Evolutionary conservation across 352 stramenopile genomes (phyloP), one percentile per base, ranked within the genome.

Genomic region (Peronosclerospora sorghi): DNA sequence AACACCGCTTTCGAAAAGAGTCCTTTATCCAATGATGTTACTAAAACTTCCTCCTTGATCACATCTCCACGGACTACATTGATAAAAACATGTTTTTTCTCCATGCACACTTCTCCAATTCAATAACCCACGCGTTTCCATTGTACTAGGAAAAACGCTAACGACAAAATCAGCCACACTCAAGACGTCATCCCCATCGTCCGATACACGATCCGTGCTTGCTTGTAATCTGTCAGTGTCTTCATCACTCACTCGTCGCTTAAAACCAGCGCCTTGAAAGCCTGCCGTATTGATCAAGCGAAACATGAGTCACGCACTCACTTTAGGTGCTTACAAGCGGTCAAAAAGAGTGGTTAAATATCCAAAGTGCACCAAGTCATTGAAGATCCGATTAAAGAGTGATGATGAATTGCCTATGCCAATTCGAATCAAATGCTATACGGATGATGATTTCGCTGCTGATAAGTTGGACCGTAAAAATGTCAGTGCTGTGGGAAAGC

Each of bases 31-130:
- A 95, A 54, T 26, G 81, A 71, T 24, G 40, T 20, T 21, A 94
- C 20, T 20, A 95, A 59, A 9, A 56, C 61, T 13, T 45, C 37
- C 49, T 90, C 75, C 14, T 53, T 32, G 30, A 94, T 66, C 12
- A 96, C 59, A 50, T 93, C 82, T 10, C 86, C 86, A 13, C 86
- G 74, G 4, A 83, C 86, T 19, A 94, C 77, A 67, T 95, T 95
- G 52, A 96, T 73, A 43, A 96, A 79, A 18, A 92, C 73, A 1
- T 80, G 77, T 51, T 82, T 60, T 51, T 74, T 68, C 13, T 62
- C 38, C 1, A 45, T 35, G 26, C 76, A 87, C 10, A 62, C 35
- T 19, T 56, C 26, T 43, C n/a, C 73, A 59, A 10, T 49, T 72
- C 30, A 96, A 45, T 21, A 94, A 48, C 38, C 77, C 66, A 18